Evolutionary conservation across 768 basidiomycete genomes (phyloP), one percentile per base, ranked within the genome.

Genomic region (Boletus vinaceobasis): DNA sequence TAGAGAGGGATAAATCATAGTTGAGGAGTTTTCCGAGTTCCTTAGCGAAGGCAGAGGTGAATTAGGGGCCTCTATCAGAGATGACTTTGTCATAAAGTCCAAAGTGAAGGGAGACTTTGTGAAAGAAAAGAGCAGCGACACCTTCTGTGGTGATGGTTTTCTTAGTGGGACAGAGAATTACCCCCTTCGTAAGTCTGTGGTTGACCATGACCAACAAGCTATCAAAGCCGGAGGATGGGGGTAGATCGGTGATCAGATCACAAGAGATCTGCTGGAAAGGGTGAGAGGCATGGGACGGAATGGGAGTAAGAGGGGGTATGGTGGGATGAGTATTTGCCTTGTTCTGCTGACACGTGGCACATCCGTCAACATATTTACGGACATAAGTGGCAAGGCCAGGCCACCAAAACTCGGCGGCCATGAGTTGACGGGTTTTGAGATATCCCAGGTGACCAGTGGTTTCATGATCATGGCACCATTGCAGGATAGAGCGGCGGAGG

Each of bases 281-380:
- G 0, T 1, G 10, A 0, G 6, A 17, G 0, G 15, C 2, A 1
- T 8, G 0, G 5, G 27, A n/a, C 1, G 9, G 1, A 0, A 40
- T 21, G 0, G 10, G 39, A 0, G 21, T 13, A 2, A 40, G 39
- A 0, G 21, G 39, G 1, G 21, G 6, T 0, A 14, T 0, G 0
- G 39, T 40, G 0, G 21, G 21, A 2, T 43, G 42, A 0, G 26
- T 43, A 5, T 43, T 43, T 0, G 7, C 8, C 2, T 43, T 43
- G 4, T 8, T 2, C 2, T 27, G 26, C 2, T 43, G 42, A 1
- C 26, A 43, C 1, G 4, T 2, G 1, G 23, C 2, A 0, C 42
- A 43, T 0, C 42, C 26, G 0, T 15, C 3, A 0, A 43, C 23
- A 9, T 26, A 43, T 0, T 4, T 0, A 0, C 4, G 2, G 14